A percentile compares a stretch with the other conserved stretches of the same genome.
These are phyloP conservation scores for Ophiobolus disseminans DNA, from an alignment of 2,329 filamentous ascomycete genomes.

Conservation along the genomic window DNA sequence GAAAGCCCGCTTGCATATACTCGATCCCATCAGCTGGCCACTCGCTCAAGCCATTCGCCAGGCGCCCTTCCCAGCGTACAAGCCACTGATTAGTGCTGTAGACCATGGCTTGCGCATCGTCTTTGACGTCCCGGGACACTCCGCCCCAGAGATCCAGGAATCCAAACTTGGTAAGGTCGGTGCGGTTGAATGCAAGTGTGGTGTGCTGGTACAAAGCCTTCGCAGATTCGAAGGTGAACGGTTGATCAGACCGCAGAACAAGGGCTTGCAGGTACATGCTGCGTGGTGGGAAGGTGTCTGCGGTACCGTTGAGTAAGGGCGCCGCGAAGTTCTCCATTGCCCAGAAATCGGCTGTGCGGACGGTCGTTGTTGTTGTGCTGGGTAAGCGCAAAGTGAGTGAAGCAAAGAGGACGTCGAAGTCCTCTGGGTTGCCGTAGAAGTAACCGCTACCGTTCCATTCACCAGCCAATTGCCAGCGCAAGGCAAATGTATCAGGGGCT, in stretches of 20 bases:
- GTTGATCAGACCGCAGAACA: slow-evolving; percentile 16
- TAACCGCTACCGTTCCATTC: slow-evolving; percentile 20
- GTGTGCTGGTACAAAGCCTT: slow-evolving; percentile 15
- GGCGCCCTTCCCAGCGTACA: slow-evolving; percentile 18
- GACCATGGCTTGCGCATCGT: slow-evolving; percentile 12
- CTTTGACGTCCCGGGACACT: slow-evolving; percentile 8
- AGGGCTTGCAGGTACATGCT: slow-evolving; percentile 24
- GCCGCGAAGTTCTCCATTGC: slow-evolving; percentile 16
- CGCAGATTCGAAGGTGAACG: slow-evolving; percentile 17
- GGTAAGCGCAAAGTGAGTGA: slow-evolving; percentile 18
- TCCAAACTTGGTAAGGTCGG: slow-evolving; percentile 19
- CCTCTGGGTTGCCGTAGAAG: slow-evolving; percentile 23
- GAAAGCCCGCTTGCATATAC: slow-evolving; percentile 19
- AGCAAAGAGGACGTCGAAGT: slow-evolving; percentile 20
- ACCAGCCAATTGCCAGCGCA: slow-evolving; percentile 22
- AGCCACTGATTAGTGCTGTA: slow-evolving; percentile 13
- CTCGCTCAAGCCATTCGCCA: slow-evolving; percentile 3
- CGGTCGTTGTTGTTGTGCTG: slow-evolving; percentile 13
- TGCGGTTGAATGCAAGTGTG: slow-evolving; percentile 20
- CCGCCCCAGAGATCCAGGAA: slow-evolving; percentile 25
- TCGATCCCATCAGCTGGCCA: slow-evolving; percentile 19
- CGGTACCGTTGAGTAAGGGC: slow-evolving; percentile 13
- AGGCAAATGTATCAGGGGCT: slow-evolving; percentile 23
- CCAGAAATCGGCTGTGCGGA: slow-evolving; percentile 18
- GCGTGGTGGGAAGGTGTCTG: slow-evolving; percentile 17